A percentile compares a stretch with the other conserved stretches of the same genome.
Evolutionary conservation across 768 basidiomycete genomes (phyloP).

Genomic region (Leccinum imitatum): DNA sequence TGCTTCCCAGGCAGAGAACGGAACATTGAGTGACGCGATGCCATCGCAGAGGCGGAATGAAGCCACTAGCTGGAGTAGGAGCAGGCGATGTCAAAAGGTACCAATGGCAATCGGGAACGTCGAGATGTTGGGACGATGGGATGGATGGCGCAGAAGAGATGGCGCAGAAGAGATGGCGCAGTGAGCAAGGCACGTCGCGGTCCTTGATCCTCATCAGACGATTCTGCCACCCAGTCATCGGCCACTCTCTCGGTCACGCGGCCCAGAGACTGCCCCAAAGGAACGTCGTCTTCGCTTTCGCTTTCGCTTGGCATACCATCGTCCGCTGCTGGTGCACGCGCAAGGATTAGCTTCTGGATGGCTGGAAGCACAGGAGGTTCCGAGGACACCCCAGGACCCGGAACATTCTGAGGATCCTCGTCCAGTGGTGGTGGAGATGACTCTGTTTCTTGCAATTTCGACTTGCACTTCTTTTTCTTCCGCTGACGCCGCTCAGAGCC

Average conservation of each 20-base stretch:
- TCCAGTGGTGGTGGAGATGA: constrained; percentile 26
- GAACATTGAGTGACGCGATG: too few species aligned
- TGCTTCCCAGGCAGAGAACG: too few species aligned
- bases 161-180: too few species aligned
- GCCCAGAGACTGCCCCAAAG: constrained; percentile 20
- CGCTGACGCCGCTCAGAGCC: constrained; percentile 38
- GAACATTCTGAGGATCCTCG: constrained; percentile 34
- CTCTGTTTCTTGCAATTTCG: constrained; percentile 47
- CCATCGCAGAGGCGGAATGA: too few species aligned
- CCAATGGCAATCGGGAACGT: too few species aligned
- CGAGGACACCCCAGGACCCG: constrained; percentile 17
- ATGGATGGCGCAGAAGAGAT: too few species aligned
- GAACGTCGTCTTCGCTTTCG: constrained; percentile 46
- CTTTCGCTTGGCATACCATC: constrained; percentile 49
- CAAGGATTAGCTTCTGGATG: constrained; percentile 35
- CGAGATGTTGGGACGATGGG: too few species aligned
- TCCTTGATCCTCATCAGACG: constrained; percentile 62
- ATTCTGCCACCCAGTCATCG: constrained; percentile 49
- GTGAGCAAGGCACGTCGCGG: constrained; percentile 40
- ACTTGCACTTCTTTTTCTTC: constrained; percentile 45
- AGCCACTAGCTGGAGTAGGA: too few species aligned
- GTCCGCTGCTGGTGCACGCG: constrained; percentile 30
- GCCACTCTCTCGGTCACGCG: constrained; percentile 22
- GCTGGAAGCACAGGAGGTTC: constrained; percentile 35
- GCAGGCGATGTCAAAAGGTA: too few species aligned